These are phyloP conservation scores for Botrytis elliptica DNA, from an alignment of 2,329 filamentous ascomycete species.

Conservation along the genomic window DNA sequence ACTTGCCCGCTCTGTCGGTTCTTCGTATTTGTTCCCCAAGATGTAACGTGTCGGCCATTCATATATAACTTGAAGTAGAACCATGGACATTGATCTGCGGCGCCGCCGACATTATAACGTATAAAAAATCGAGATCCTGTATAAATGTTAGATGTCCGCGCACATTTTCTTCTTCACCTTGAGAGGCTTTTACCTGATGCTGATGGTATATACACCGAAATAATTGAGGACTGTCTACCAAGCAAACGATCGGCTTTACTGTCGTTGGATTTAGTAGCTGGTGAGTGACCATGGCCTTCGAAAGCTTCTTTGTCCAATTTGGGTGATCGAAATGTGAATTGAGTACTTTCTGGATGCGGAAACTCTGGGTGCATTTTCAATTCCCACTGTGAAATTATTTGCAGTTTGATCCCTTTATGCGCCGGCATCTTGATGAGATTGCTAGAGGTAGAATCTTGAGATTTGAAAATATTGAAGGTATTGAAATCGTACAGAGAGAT, in stretches of 20 bases:
- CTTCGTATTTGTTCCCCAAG: constrained; percentile 51
- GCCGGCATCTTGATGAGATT: constrained; percentile 32
- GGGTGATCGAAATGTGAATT: constrained; percentile 40
- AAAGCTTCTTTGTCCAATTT: constrained; percentile 2
- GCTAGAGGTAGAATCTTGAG: not conserved
- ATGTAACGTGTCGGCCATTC: constrained; percentile 53
- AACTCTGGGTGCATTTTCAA: constrained; percentile 50
- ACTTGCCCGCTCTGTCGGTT: constrained; percentile 43
- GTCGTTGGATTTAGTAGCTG: constrained; percentile 27
- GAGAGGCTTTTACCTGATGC: constrained; percentile 45
- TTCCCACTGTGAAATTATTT: constrained; percentile 34
- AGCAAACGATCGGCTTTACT: constrained; percentile 38
- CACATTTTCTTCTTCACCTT: not conserved
- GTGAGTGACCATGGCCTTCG: constrained; percentile 1
- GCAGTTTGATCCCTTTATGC: constrained; percentile 33
- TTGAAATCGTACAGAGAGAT: not conserved
- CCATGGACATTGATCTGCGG: constrained; percentile 41
- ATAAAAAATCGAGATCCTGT: constrained; percentile 54
- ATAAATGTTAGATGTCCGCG: constrained; percentile 12
- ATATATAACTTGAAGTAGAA: constrained; percentile 56
- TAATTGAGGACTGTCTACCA: constrained; percentile 40
- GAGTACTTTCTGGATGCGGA: constrained; percentile 53
- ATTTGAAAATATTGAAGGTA: not conserved
- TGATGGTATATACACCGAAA: constrained; percentile 58
- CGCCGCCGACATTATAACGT: constrained; percentile 45